Percentiles rank a stretch among this genome's conserved stretches.
Evolutionary conservation across 805 yeast genomes (phyloP).

Genomic region (Pichia occidentalis): DNA sequence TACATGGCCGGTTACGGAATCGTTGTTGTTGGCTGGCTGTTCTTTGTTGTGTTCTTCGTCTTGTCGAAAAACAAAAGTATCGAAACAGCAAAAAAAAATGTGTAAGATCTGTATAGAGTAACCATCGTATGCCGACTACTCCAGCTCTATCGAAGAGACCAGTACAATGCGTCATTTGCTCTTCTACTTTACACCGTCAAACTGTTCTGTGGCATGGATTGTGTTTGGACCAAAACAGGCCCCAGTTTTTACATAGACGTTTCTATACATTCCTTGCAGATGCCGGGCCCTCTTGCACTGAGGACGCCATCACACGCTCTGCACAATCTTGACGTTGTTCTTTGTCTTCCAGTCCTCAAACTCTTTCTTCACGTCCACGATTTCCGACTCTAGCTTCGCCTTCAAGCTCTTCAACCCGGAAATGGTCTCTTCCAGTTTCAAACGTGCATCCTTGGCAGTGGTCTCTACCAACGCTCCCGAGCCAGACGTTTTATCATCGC

Average conservation of each 20-base stretch:
- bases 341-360: conserved; percentile 45
- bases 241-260: too few species aligned
- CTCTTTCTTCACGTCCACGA: conserved; percentile 33
- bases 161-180: too few species aligned
- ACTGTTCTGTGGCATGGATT: too few species aligned
- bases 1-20: conserved; percentile 65
- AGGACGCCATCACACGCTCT: conserved; percentile 18
- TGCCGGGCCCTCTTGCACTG: too few species aligned
- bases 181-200: too few species aligned
- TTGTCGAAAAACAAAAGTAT: conserved; percentile 26
- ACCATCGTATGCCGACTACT: too few species aligned
- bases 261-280: too few species aligned
- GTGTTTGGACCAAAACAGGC: too few species aligned
- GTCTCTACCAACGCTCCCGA: conserved; percentile 66
- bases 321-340: conserved; percentile 43
- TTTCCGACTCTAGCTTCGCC: conserved; percentile 34
- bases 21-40: conserved; percentile 71
- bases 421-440: conserved; percentile 51
- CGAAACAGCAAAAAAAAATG: conserved; percentile 20
- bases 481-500: background rate
- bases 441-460: conserved; percentile 68
- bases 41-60: conserved; percentile 64
- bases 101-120: too few species aligned
- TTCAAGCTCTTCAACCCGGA: conserved; percentile 40
- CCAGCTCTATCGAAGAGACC: too few species aligned